Conservation (phyloP, 805 yeast species). For the Lipomyces yamadae region DNA sequence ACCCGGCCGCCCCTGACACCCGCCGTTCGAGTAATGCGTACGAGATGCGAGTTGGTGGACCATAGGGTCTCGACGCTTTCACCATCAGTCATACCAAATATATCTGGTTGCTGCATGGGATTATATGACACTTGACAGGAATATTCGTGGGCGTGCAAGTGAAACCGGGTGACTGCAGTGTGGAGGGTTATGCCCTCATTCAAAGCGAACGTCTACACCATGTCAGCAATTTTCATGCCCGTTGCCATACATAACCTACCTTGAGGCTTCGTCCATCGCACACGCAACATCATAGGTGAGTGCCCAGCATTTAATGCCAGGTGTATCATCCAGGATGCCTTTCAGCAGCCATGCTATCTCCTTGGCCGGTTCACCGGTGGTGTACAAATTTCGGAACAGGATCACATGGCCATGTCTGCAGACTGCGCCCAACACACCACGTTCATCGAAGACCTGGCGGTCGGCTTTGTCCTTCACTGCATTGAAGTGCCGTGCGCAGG, state of each 20-base stretch:
- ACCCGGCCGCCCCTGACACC: too few species aligned
- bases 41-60: neutral
- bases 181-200: neutral
- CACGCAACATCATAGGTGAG: neutral
- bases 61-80: neutral
- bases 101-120: neutral
- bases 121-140: neutral
- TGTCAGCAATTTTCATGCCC: neutral
- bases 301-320: neutral
- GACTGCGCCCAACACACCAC: too few species aligned
- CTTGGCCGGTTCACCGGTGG: neutral
- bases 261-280: neutral
- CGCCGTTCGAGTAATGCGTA: neutral
- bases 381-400: too few species aligned
- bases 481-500: too few species aligned
- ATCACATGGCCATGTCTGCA: too few species aligned
- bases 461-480: too few species aligned
- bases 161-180: neutral
- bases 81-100: neutral
- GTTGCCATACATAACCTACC: neutral
- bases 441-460: too few species aligned
- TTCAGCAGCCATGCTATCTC: neutral
- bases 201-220: neutral
- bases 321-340: neutral
- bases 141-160: neutral